Base-by-base conservation (phyloP, 2,329 filamentous ascomycete species). In the Biscogniauxia sp. region DNA sequence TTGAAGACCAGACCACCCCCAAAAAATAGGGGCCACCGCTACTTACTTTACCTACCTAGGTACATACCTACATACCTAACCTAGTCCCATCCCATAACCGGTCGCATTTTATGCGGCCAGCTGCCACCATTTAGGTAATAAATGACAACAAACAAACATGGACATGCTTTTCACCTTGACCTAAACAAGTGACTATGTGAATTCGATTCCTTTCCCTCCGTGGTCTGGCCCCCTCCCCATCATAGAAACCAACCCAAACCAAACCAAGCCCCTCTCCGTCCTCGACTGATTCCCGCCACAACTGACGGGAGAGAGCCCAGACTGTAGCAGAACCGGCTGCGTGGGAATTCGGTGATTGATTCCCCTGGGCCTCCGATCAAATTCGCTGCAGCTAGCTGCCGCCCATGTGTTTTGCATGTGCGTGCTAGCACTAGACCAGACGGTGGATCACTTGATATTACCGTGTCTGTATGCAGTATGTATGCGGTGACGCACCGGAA, bases 331-430 rank as follows among this genome's bases (percentile, higher is more conserved):
- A 45, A 45, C 37, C 37, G 11, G 37, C 37, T 45, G 37, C 17
- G 15, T 45, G 37, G 37, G 37, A 45, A 45, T 45, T 3, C n/a
- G 13, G 13, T 45, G 37, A 45, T 17, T 45, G 37, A 45, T 45
- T 45, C 15, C n/a, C 37, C 37, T 45, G 37, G 37, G n/a, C 37
- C 37, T 17, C 37, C 53, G 53, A 60, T 64, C 62, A 64, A 32
- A 60, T 61, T 63, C 61, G 61, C 63, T 66, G 65, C 65, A 65
- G 53, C 65, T 64, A 67, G 63, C 61, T 56, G 61, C 65, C 65
- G 65, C 65, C 65, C 65, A 67, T 67, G 65, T 67, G 65, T 66
- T 66, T 64, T 66, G 65, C 61, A 67, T 64, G 60, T 64, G 63
- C 55, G 62, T 64, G 60, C 59, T 64, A 41, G 19, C 28, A 57